These are phyloP conservation scores for Pachysandra terminalis DNA, from an alignment of 164 flowering plant genomes.

Conservation along the genomic window DNA sequence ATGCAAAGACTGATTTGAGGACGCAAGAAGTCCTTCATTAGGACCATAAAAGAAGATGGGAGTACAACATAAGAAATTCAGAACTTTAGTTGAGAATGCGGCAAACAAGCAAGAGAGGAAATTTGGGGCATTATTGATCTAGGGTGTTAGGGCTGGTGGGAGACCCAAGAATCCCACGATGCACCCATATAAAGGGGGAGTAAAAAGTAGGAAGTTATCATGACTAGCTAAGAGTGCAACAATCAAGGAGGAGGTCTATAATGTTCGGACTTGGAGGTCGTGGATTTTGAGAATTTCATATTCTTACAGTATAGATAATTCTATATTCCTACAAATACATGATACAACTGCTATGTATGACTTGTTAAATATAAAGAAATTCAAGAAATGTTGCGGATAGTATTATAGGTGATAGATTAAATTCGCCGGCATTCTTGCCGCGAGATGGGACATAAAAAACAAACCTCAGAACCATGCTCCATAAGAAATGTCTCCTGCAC, in stretches of 20 bases:
- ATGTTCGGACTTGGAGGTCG: background rate
- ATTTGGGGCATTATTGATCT: no score
- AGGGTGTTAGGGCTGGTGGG: background rate
- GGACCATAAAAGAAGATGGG: no score
- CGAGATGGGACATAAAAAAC: background rate
- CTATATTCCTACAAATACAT: background rate
- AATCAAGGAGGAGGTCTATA: background rate
- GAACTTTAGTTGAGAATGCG: no score
- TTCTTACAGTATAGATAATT: background rate
- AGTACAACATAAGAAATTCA: no score
- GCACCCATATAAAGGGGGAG: background rate
- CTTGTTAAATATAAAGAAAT: no score
- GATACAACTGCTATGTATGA: background rate
- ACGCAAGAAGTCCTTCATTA: no score
- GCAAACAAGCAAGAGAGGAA: no score
- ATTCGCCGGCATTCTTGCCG: background rate
- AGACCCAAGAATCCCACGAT: background rate
- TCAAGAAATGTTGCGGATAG: background rate
- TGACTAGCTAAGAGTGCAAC: background rate
- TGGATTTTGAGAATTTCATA: background rate
- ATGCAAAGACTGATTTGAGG: no score
- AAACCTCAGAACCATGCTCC: slow-evolving; percentile 83
- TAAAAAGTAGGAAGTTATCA: no score
- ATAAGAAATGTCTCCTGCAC: slow-evolving; percentile 72
- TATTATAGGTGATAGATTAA: background rate